These are phyloP conservation scores for Gnomoniopsis sp. DNA, from an alignment of 2,329 filamentous ascomycete species.

Conservation along the genomic window DNA sequence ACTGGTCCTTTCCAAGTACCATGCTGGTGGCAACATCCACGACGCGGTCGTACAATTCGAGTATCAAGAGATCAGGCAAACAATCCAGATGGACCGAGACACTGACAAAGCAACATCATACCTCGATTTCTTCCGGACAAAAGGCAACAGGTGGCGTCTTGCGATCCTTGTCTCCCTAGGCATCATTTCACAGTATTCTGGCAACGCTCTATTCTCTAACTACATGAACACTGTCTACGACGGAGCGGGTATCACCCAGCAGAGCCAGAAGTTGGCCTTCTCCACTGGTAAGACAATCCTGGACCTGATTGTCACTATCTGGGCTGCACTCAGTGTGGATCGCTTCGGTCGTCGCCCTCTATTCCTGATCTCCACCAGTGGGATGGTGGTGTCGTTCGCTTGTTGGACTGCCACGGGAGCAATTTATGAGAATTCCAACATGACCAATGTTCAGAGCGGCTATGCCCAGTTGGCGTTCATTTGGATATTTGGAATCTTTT, in stretches of 20 bases:
- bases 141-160: conserved; percentile 58
- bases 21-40: conserved; percentile 55
- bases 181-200: conserved; percentile 62
- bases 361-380: conserved; percentile 44
- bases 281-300: conserved; percentile 50
- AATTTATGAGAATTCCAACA: conserved; percentile 41
- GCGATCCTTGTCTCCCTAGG: conserved; percentile 57
- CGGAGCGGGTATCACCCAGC: conserved; percentile 52
- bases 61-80: conserved; percentile 60
- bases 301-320: conserved; percentile 51
- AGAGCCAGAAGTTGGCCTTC: conserved; percentile 49
- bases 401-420: conserved; percentile 48
- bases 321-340: conserved; percentile 45
- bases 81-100: conserved; percentile 51
- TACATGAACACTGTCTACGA: conserved; percentile 60
- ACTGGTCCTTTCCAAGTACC: conserved; percentile 58
- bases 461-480: conserved; percentile 55
- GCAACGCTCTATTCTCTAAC: conserved; percentile 61
- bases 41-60: conserved; percentile 60
- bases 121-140: conserved; percentile 56
- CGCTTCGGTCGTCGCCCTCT: conserved; percentile 45
- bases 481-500: conserved; percentile 57
- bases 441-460: conserved; percentile 36
- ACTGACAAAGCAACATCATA: conserved; percentile 47
- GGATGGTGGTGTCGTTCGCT: conserved; percentile 44